Evolutionary conservation across 2,329 filamentous ascomycete genomes (phyloP).

Genomic region (Lecanicillium sp.): DNA sequence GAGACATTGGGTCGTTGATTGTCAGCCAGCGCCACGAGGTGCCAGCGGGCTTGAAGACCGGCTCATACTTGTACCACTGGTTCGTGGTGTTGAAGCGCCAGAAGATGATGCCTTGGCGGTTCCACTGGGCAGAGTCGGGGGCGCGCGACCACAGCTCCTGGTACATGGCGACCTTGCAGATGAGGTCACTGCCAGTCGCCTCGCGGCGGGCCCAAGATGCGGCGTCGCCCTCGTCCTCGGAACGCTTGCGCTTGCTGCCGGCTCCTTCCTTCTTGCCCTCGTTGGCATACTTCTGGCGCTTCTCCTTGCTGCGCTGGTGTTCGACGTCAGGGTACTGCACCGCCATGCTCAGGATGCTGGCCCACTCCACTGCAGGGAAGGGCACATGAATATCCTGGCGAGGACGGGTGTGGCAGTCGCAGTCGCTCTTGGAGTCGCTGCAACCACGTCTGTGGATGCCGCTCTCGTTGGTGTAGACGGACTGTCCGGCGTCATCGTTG

Average conservation of each 20-base stretch:
- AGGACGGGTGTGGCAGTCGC: constrained; percentile 41
- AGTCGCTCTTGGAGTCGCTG: constrained; percentile 36
- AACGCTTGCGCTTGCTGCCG: constrained; percentile 31
- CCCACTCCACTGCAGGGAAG: constrained; percentile 52
- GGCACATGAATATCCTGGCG: constrained; percentile 46
- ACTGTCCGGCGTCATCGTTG: constrained; percentile 32
- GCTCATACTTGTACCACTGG: constrained; percentile 42
- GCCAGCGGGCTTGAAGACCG: constrained; percentile 41
- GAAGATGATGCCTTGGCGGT: constrained; percentile 51
- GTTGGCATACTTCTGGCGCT: constrained; percentile 23
- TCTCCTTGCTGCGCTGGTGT: constrained; percentile 29
- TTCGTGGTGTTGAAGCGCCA: constrained; percentile 54
- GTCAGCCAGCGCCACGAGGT: constrained; percentile 57
- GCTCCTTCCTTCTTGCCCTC: constrained; percentile 27
- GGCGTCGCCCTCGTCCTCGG: constrained; percentile 32
- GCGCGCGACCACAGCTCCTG: constrained; percentile 56
- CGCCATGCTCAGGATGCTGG: constrained; percentile 49
- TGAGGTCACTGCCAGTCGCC: constrained; percentile 45
- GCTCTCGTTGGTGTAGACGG: constrained; percentile 42
- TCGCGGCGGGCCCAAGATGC: constrained; percentile 31
- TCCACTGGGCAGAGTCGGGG: constrained; percentile 41
- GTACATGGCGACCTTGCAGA: constrained; percentile 57
- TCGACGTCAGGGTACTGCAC: constrained; percentile 42
- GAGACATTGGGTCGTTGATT: constrained; percentile 51
- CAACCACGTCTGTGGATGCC: constrained; percentile 48